A percentile compares a stretch with the other conserved stretches of the same genome.
These are phyloP conservation scores for Penicillium sp. DNA, from an alignment of 2,329 filamentous ascomycete genomes.

Conservation along the genomic window DNA sequence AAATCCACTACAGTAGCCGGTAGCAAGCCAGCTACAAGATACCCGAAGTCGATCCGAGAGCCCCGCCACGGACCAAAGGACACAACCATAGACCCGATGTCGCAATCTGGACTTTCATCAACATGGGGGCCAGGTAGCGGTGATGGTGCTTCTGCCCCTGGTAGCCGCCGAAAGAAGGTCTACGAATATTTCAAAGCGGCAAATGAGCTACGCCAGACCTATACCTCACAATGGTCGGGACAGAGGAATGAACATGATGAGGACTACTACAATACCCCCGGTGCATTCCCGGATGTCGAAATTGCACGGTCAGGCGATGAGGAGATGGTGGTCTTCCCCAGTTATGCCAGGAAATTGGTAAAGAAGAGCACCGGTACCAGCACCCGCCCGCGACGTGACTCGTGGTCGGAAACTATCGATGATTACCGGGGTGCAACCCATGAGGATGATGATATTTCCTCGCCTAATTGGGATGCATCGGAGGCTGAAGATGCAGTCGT, in stretches of 20 bases:
- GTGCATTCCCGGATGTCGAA: constrained; percentile 80
- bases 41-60: constrained; percentile 15
- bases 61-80: constrained; percentile 21
- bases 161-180: constrained; percentile 74
- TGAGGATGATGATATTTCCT: constrained; percentile 65
- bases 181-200: constrained; percentile 70
- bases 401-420: constrained; percentile 34
- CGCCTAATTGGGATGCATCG: constrained; percentile 72
- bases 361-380: constrained; percentile 43
- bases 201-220: constrained; percentile 69
- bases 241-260: constrained; percentile 51
- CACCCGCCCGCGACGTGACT: constrained; percentile 31
- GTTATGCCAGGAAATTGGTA: constrained; percentile 74
- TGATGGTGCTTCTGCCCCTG: constrained; percentile 52
- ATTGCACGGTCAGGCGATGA: constrained; percentile 78
- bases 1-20: constrained; percentile 9
- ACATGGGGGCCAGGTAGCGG: constrained; percentile 27
- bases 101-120: constrained; percentile 25
- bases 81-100: constrained; percentile 24
- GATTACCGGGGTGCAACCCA: constrained; percentile 41
- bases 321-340: constrained; percentile 93
- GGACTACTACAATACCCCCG: constrained; percentile 60
- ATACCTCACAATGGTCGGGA: constrained; percentile 55
- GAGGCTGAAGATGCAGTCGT: constrained; percentile 84
- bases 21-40: constrained; percentile 7